Conservation (phyloP, 2,329 filamentous ascomycete species). For the Arthrobotrys sinensis region DNA sequence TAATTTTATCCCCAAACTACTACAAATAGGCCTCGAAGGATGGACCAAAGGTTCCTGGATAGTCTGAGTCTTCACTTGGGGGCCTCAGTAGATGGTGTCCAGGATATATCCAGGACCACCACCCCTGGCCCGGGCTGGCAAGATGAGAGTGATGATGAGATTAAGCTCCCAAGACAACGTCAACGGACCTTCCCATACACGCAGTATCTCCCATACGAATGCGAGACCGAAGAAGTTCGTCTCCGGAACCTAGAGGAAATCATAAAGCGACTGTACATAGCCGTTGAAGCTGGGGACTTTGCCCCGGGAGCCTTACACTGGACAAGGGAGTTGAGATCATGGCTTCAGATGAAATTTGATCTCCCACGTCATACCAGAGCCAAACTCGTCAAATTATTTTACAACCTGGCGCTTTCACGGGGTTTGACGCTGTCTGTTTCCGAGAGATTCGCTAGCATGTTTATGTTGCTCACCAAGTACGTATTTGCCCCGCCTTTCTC, state of each 20-base stretch:
- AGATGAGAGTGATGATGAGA: constrained; percentile 69
- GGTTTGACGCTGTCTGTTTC: constrained; percentile 85
- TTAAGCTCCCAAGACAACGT: constrained; percentile 78
- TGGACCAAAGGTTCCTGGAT: constrained; percentile 57
- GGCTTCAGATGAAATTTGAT: constrained; percentile 97
- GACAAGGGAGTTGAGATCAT: constrained; percentile 95
- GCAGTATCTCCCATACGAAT: constrained; percentile 86
- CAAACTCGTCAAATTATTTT: constrained; percentile 90
- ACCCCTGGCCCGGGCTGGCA: constrained; percentile 70
- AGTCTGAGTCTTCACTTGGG: constrained; percentile 34
- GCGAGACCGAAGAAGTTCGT: constrained; percentile 84
- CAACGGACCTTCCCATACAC: constrained; percentile 95
- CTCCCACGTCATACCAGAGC: constrained; percentile 87
- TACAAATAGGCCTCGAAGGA: neutral
- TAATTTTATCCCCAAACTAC: neutral
- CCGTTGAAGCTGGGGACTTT: constrained; percentile 93
- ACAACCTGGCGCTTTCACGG: constrained; percentile 90
- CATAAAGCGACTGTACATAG: constrained; percentile 91
- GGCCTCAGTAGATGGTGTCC: constrained; percentile 24
- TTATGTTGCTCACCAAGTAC: constrained; percentile 93
- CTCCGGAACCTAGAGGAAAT: constrained; percentile 87
- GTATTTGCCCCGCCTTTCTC: constrained; percentile 65
- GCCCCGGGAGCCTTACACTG: constrained; percentile 93
- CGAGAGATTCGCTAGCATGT: constrained; percentile 96
- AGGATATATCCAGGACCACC: constrained; percentile 66